Percentiles rank a stretch among this genome's conserved stretches.
These are phyloP conservation scores for Penicillium flavigenum DNA, from an alignment of 495 filamentous ascomycete species.

Conservation along the genomic window DNA sequence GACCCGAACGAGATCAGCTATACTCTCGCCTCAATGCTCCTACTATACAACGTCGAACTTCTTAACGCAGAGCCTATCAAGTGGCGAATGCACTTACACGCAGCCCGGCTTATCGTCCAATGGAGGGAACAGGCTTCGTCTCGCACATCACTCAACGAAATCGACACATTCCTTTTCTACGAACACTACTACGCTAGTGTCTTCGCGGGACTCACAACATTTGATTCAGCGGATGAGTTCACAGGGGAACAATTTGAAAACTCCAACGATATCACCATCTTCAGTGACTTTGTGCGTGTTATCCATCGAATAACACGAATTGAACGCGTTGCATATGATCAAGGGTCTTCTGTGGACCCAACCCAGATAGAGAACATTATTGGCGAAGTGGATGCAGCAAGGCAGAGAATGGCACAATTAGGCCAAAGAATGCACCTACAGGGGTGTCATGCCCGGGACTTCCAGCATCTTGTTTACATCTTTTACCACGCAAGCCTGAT, in stretches of 20 bases:
- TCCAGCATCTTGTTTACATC: constrained; percentile 13
- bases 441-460: neutral
- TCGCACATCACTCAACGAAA: constrained; percentile 2
- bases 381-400: too few relatives aligned
- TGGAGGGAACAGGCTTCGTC: constrained; percentile 16
- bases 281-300: constrained; percentile 25
- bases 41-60: constrained; percentile 28
- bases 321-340: constrained; percentile 15
- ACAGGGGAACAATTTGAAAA: constrained; percentile 3
- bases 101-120: constrained; percentile 21
- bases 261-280: constrained; percentile 22
- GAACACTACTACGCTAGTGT: constrained; percentile 25
- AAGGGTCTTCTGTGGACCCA: neutral
- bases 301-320: constrained; percentile 22
- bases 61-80: constrained; percentile 16
- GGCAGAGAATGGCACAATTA: too few relatives aligned
- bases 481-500: constrained; percentile 17
- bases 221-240: constrained; percentile 14
- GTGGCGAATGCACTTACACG: constrained; percentile 28
- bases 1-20: neutral
- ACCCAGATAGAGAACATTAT: too few relatives aligned
- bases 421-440: too few relatives aligned
- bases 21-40: constrained; percentile 18
- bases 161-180: constrained; percentile 25
- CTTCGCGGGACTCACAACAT: constrained; percentile 24